Percentiles rank a stretch among this genome's conserved stretches.
Evolutionary conservation across 805 yeast genomes (phyloP).

Genomic region (Blastobotrys muscicola): DNA sequence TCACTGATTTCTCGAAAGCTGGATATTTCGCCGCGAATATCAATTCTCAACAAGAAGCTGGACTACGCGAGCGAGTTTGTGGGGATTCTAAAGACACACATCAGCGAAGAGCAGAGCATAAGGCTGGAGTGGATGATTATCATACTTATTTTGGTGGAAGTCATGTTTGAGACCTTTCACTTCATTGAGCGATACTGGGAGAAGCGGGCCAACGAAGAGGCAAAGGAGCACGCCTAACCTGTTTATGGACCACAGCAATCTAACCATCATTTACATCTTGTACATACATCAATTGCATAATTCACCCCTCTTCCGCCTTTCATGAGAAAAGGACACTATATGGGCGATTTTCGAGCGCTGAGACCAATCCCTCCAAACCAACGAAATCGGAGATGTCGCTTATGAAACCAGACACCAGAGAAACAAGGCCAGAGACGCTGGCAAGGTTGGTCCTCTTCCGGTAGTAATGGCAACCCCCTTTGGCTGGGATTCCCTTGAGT

Average conservation of each 20-base stretch:
- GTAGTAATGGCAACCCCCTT: neutral
- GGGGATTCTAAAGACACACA: constrained; percentile 60
- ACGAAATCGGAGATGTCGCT: too few species aligned
- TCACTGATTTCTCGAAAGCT: constrained; percentile 57
- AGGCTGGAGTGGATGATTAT: constrained; percentile 86
- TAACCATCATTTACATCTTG: neutral
- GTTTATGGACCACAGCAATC: neutral
- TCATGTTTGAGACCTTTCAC: constrained; percentile 69
- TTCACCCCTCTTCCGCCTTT: neutral
- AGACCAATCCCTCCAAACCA: too few species aligned
- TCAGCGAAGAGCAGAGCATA: constrained; percentile 67
- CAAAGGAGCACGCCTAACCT: neutral
- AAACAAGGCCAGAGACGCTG: too few species aligned
- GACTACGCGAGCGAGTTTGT: constrained; percentile 90
- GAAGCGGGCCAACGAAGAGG: neutral
- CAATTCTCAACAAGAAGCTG: constrained; percentile 70
- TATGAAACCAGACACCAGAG: too few species aligned
- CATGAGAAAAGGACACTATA: neutral
- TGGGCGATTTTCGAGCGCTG: neutral
- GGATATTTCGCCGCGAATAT: constrained; percentile 69
- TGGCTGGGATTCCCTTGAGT: neutral
- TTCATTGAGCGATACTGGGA: constrained; percentile 45
- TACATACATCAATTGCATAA: neutral
- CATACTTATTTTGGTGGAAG: constrained; percentile 73
- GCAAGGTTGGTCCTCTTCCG: too few species aligned